A percentile compares a stretch with the other conserved stretches of the same genome.
Evolutionary conservation across 2,329 filamentous ascomycete genomes (phyloP).

Genomic region (Colletotrichum costaricense): DNA sequence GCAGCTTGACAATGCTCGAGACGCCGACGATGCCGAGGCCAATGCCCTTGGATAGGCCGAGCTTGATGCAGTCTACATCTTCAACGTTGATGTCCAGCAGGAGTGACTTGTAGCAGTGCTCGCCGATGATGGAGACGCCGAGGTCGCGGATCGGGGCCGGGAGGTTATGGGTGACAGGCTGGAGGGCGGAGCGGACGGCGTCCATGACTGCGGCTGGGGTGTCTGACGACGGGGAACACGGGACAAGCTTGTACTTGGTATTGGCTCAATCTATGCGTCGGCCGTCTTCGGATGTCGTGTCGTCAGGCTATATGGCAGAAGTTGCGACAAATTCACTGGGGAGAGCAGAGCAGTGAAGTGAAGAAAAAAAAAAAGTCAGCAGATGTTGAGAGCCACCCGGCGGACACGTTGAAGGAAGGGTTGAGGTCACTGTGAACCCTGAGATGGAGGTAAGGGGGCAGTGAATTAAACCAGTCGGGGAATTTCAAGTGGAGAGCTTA

Average conservation of each 20-base stretch:
- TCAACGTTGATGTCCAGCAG: slow-evolving; percentile 86
- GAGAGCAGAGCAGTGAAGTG: background rate
- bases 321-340: background rate
- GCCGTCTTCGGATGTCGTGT: background rate
- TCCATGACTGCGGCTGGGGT: slow-evolving; percentile 61
- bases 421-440: slow-evolving; percentile 36
- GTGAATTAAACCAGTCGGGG: slow-evolving; percentile 25
- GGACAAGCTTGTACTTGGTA: background rate
- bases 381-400: slow-evolving; percentile 31
- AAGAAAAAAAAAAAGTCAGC: slow-evolving; percentile 3
- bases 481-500: slow-evolving; percentile 24
- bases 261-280: background rate
- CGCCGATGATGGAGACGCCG: slow-evolving; percentile 83
- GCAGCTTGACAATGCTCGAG: slow-evolving; percentile 93
- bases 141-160: slow-evolving; percentile 80
- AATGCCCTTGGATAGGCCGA: slow-evolving; percentile 91
- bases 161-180: slow-evolving; percentile 78
- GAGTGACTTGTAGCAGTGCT: slow-evolving; percentile 85
- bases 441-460: slow-evolving; percentile 13
- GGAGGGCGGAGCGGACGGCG: slow-evolving; percentile 68
- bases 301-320: background rate
- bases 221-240: slow-evolving; percentile 4
- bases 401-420: slow-evolving; percentile 34
- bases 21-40: slow-evolving; percentile 94
- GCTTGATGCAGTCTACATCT: slow-evolving; percentile 83